These are phyloP conservation scores for Pugionium cornutum DNA, from an alignment of 345 rosid species.

Conservation along the genomic window DNA sequence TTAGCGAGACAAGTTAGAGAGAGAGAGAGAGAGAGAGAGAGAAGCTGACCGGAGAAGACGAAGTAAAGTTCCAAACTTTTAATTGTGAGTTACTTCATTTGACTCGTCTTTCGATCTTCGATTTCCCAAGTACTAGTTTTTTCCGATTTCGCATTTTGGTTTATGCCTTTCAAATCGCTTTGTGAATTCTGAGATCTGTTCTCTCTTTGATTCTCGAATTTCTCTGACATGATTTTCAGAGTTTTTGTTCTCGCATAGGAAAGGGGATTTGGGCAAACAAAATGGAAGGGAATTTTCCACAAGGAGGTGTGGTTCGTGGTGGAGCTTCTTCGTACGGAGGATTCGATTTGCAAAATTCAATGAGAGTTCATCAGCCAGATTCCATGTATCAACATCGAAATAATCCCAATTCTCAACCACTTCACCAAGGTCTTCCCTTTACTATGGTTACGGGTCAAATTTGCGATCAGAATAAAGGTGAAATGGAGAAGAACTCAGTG, in stretches of 20 bases:
- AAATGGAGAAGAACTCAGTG: conserved; percentile 58
- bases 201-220: neutral
- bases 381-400: conserved; percentile 52
- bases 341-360: conserved; percentile 68
- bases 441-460: conserved; percentile 63
- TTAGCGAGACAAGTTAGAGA: neutral
- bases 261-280: neutral
- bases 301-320: conserved; percentile 68
- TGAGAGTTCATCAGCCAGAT: conserved; percentile 61
- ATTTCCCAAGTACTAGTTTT: neutral
- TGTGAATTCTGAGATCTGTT: conserved; percentile 1
- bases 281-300: conserved; percentile 76
- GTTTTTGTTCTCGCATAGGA: neutral
- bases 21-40: conserved; percentile 4
- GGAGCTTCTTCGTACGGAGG: conserved; percentile 66
- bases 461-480: conserved; percentile 64
- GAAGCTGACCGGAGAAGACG: conserved; percentile 37
- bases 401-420: conserved; percentile 53
- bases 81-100: conserved; percentile 20
- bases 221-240: neutral
- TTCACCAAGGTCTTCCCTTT: conserved; percentile 68
- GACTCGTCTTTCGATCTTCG: conserved; percentile 14
- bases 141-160: conserved; percentile 1
- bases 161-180: neutral
- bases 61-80: conserved; percentile 21